A percentile compares a stretch with the other conserved stretches of the same genome.
phyloP scores from a whole-genome alignment of 2,329 filamentous ascomycete genomes.

The Apiospora koreana region DNA sequence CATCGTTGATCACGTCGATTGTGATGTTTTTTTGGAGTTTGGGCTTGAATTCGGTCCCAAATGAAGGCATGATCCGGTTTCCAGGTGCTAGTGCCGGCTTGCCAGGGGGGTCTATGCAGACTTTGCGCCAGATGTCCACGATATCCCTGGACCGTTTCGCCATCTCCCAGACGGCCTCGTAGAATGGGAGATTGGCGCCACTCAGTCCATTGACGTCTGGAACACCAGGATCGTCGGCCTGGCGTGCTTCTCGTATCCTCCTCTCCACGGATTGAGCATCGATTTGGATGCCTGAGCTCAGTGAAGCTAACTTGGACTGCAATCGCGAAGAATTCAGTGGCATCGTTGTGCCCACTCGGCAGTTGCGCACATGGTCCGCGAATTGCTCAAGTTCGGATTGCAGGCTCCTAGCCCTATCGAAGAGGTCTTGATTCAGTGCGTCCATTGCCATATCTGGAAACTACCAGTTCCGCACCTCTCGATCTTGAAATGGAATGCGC shows the following conservation, averaged over 20 bases:
- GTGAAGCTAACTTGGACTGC: constrained; percentile 2
- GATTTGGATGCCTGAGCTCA: too few relatives aligned
- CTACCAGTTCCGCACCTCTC: too few relatives aligned
- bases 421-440: neutral
- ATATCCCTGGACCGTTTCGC: constrained; percentile 30
- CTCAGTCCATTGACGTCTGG: neutral
- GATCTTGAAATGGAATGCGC: too few relatives aligned
- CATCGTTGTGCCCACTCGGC: neutral
- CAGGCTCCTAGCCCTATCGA: constrained; percentile 10
- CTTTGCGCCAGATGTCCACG: constrained; percentile 29
- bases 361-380: constrained; percentile 7
- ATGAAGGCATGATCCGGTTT: constrained; percentile 28
- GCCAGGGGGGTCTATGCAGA: constrained; percentile 26
- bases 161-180: constrained; percentile 31
- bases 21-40: constrained; percentile 24
- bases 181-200: constrained; percentile 29
- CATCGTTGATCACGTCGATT: constrained; percentile 32
- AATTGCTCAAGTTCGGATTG: constrained; percentile 15
- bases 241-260: neutral
- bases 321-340: neutral
- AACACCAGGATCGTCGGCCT: neutral
- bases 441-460: neutral
- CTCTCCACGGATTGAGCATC: constrained; percentile 13
- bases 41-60: constrained; percentile 25
- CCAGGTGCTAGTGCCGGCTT: constrained; percentile 31